Evolutionary conservation across 23 red algal species (phyloP).

Genomic region (Chondrus crispus): DNA sequence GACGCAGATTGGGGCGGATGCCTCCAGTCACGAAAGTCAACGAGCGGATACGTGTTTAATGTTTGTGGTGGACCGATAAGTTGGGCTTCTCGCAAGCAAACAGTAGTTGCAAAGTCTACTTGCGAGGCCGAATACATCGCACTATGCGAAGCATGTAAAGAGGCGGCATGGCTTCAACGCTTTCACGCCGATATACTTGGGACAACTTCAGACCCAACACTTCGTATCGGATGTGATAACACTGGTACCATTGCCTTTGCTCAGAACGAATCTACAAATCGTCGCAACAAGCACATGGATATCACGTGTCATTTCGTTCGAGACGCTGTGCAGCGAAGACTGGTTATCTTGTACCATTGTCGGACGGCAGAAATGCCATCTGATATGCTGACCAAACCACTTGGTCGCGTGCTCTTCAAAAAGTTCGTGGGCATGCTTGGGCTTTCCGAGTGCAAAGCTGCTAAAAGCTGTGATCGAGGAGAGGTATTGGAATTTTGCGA

Average conservation of each 20-base stretch:
- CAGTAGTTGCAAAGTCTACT: background rate
- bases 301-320: background rate
- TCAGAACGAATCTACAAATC: background rate
- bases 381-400: no score
- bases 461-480: no score
- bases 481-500: no score
- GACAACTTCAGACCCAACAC: background rate
- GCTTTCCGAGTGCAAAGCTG: no score
- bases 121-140: background rate
- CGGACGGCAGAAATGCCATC: background rate
- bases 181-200: background rate
- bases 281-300: slow-evolving; percentile 2
- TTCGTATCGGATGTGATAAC: background rate
- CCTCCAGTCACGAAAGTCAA: background rate
- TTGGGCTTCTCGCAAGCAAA: background rate
- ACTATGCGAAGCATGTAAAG: background rate
- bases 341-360: background rate
- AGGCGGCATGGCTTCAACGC: background rate
- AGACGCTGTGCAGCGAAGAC: background rate
- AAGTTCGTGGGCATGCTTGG: no score
- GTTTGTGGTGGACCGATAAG: background rate
- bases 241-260: background rate
- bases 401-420: no score
- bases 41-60: background rate
- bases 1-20: background rate